phyloP scores from a whole-genome alignment of 257 asterid genomes.

The Scutellaria barbata region DNA sequence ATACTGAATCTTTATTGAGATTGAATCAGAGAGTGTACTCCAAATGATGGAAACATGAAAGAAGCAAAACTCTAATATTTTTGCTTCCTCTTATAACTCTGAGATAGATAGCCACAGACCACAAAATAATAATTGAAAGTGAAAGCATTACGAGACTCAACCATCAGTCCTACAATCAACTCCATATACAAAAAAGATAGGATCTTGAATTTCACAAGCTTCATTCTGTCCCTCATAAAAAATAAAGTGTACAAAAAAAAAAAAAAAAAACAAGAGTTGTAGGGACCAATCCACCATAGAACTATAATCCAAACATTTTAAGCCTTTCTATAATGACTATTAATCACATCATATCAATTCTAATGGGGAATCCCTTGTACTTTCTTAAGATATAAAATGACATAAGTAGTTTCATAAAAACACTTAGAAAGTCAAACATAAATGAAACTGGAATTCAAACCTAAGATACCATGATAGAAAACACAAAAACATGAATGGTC shows the following conservation, averaged over 20 bases:
- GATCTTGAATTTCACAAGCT: slow-evolving; percentile 1
- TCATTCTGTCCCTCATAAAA: too few species aligned
- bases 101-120: slow-evolving; percentile 2
- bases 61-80: background rate
- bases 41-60: slow-evolving; percentile 1
- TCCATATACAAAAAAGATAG: background rate
- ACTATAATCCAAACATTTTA: slow-evolving; percentile 6
- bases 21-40: background rate
- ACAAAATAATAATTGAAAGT: background rate
- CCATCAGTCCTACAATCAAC: background rate
- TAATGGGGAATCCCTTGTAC: background rate
- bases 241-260: too few species aligned
- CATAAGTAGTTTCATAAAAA: background rate
- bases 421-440: background rate
- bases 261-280: background rate
- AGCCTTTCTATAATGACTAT: background rate
- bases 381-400: background rate
- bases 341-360: background rate
- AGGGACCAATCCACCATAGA: background rate
- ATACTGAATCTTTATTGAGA: background rate
- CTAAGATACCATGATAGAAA: slow-evolving; percentile 5
- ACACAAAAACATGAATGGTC: background rate
- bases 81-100: background rate
- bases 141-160: background rate
- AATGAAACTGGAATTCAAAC: slow-evolving; percentile 5